phyloP scores from a whole-genome alignment of 129 eudicot genomes.

The Chrysanthemum makinoi region DNA sequence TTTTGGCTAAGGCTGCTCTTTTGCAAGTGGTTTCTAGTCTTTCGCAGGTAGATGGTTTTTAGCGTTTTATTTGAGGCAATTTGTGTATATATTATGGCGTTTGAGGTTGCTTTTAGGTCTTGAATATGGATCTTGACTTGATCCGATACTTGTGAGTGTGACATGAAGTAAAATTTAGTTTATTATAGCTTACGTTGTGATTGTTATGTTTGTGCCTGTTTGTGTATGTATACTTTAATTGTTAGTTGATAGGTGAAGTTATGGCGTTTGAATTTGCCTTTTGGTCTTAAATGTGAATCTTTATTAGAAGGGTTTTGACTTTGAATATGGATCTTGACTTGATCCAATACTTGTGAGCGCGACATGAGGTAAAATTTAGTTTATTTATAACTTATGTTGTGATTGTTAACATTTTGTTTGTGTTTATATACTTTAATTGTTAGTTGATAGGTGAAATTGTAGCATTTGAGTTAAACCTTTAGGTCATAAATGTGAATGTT shows the following conservation, averaged over 20 bases:
- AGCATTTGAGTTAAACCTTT: background rate
- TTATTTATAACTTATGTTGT: too few relatives aligned
- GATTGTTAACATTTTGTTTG: background rate
- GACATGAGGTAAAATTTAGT: too few relatives aligned
- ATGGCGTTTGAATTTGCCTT: background rate
- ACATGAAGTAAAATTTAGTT: too few relatives aligned
- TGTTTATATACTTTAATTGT: background rate
- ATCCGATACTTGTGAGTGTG: too few relatives aligned
- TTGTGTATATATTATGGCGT: background rate
- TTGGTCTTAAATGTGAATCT: background rate
- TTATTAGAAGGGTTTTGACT: background rate
- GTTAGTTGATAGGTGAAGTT: background rate
- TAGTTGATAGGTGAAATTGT: background rate
- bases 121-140: too few relatives aligned
- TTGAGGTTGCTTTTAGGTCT: too few relatives aligned
- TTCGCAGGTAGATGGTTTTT: conserved; percentile 27
- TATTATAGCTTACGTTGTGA: background rate
- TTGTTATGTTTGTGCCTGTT: background rate
- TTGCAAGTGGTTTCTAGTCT: conserved; percentile 43
- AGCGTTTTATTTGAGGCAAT: background rate
- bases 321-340: background rate
- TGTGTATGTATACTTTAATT: background rate
- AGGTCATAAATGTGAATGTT: background rate
- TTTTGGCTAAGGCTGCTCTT: conserved; percentile 42
- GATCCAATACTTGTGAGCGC: too few relatives aligned